Base-by-base conservation (phyloP, 805 yeast genomes). In the Schwanniomyces pseudopolymorphus region DNA sequence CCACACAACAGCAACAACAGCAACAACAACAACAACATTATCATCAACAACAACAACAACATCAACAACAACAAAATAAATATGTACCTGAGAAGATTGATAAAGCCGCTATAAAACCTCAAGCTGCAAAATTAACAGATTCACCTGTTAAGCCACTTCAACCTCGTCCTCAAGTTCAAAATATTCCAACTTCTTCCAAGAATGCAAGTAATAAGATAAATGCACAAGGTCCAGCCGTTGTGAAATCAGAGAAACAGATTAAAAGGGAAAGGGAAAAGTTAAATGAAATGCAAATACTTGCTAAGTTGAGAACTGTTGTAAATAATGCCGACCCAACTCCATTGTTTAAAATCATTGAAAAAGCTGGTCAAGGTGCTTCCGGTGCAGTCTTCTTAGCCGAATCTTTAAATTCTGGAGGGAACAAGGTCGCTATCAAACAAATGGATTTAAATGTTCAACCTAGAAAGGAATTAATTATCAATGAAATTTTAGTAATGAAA, bases 341-440 rank as follows among this genome's bases (percentile, higher is more conserved):
- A 36, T 78, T 78, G 49, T 87, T 87, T 70, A 81, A 81, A 58
- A 83, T 86, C 67, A 77, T 87, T 50, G 89, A 85, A 60, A 85
- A 85, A 54, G 94, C 92, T 0, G 99, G 99, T 14, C 98, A 94
- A 70, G 99, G 99, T 59, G 99, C 99, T 0, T 82, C 91, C 52
- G 99, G 99, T 16, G 89, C 95, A 3, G 99, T 94, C 16, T 94
- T 87, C 61, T 73, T 90, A 41, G 97, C 97, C 0, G 84, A 81
- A 59, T 78, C 85, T 39, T 67, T 80, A 41, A 75, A 74, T 45
- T 67, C 77, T 21, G 71, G 78, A 28, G 81, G 82, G 39, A 72
- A 75, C 46, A 85, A 85, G 57, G 97, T 94, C 40, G 99, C 99
- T 7, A 89, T 94, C 51, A 94, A 94, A 67, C 97, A 94, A 69